phyloP scores from a whole-genome alignment of 345 rosid genomes.

The Camelina hispida region DNA sequence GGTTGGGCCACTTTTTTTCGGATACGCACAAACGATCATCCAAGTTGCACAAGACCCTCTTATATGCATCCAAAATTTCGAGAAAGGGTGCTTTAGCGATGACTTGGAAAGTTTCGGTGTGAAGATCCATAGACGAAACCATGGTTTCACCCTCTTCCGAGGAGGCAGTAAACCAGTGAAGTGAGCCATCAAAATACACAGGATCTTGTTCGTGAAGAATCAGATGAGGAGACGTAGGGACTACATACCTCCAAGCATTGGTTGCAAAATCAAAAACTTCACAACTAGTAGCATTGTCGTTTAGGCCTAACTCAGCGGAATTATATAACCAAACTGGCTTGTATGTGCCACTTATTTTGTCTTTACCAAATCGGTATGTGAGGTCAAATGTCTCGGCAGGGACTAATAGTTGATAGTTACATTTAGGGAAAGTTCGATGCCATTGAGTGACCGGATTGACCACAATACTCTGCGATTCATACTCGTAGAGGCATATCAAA shows the following conservation, averaged over 20 bases:
- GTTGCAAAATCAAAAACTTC: neutral
- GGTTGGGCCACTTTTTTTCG: neutral
- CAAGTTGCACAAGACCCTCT: neutral
- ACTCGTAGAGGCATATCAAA: neutral
- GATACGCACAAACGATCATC: constrained; percentile 1
- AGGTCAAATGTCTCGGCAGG: no score
- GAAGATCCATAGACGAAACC: constrained; percentile 10
- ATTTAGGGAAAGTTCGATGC: constrained; percentile 2
- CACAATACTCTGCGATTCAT: neutral
- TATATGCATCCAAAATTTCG: neutral
- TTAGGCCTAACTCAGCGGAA: neutral
- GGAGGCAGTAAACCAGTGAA: neutral
- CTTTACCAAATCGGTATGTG: constrained; percentile 23
- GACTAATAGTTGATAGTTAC: constrained; percentile 4
- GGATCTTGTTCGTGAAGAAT: neutral
- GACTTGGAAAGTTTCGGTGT: neutral
- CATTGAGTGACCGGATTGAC: constrained; percentile 14
- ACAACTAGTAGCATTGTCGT: neutral
- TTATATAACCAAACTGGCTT: constrained; percentile 29
- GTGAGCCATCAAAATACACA: neutral
- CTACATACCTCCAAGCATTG: neutral
- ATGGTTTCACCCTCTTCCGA: neutral
- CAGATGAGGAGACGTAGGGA: neutral
- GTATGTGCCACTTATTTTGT: constrained; percentile 21
- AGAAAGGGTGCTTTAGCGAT: constrained; percentile 10